Evolutionary conservation across 192 early-diverging fungal genomes (phyloP).

Genomic region (Thamnidium elegans): DNA sequence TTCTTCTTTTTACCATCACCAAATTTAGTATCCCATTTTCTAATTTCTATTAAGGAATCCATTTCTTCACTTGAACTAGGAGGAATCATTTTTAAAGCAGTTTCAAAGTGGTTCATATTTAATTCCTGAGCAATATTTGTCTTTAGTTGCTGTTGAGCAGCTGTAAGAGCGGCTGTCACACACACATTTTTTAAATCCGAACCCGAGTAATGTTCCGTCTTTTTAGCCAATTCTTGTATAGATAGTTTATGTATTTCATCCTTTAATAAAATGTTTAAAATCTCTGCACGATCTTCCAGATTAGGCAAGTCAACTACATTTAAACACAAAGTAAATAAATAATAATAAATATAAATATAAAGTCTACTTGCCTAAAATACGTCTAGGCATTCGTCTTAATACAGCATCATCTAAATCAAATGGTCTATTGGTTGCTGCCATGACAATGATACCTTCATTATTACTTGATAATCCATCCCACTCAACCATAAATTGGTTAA

Average conservation of each 20-base stretch:
- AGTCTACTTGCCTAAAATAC: constrained; percentile 66
- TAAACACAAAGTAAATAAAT: not conserved
- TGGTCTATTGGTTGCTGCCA: constrained; percentile 94
- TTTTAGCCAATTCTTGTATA: constrained; percentile 62
- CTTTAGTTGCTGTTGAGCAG: constrained; percentile 60
- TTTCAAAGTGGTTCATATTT: constrained; percentile 70
- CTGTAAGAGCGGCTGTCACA: constrained; percentile 75
- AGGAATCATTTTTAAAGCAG: constrained; percentile 79
- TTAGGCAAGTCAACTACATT: constrained; percentile 80
- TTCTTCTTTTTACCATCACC: constrained; percentile 64
- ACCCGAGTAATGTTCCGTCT: constrained; percentile 82
- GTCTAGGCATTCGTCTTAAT: constrained; percentile 83
- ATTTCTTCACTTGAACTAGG: constrained; percentile 88
- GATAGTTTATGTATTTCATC: constrained; percentile 75
- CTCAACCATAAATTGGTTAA: constrained; percentile 97
- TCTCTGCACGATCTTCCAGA: constrained; percentile 68
- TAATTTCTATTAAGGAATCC: constrained; percentile 81
- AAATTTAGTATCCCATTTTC: constrained; percentile 88
- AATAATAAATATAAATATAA: not conserved
- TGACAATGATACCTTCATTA: constrained; percentile 78
- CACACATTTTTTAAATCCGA: constrained; percentile 95
- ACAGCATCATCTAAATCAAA: constrained; percentile 98
- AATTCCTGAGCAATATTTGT: constrained; percentile 35
- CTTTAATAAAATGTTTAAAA: constrained; percentile 71
- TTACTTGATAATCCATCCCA: constrained; percentile 86